phyloP scores from a whole-genome alignment of 148 eudicot genomes.

The Persicaria maculosa region DNA sequence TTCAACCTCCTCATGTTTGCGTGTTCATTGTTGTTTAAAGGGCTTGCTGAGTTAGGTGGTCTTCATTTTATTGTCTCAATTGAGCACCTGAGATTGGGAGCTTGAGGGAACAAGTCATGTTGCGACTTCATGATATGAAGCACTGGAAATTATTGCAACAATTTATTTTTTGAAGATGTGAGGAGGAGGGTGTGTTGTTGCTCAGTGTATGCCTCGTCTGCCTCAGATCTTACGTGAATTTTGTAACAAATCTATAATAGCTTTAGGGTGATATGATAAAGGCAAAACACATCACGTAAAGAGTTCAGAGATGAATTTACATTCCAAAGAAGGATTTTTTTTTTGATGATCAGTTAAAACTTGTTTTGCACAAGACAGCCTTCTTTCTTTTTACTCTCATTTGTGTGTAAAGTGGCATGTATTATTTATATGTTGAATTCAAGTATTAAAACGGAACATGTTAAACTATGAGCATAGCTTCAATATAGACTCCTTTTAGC shows the following conservation, averaged over 20 bases:
- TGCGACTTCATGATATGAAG: neutral
- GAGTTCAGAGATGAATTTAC: neutral
- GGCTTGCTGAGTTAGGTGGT: neutral
- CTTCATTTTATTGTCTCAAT: neutral
- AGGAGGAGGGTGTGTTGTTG: neutral
- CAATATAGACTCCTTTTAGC: neutral
- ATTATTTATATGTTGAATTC: neutral
- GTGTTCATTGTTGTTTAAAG: neutral
- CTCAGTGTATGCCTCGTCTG: neutral
- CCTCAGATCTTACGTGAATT: neutral
- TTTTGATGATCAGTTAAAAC: neutral
- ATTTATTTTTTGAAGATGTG: neutral
- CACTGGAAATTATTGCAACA: neutral
- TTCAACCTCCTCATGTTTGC: neutral
- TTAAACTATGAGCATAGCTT: neutral
- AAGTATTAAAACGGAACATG: neutral
- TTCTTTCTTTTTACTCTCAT: neutral
- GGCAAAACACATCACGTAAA: neutral
- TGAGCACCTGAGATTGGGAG: neutral
- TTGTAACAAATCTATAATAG: neutral
- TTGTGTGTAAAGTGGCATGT: neutral
- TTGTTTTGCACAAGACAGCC: neutral
- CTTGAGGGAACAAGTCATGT: neutral
- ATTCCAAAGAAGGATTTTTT: neutral
- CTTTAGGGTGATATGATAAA: neutral